phyloP scores from a whole-genome alignment of 2,329 filamentous ascomycete genomes.

The Fusarium sp. region DNA sequence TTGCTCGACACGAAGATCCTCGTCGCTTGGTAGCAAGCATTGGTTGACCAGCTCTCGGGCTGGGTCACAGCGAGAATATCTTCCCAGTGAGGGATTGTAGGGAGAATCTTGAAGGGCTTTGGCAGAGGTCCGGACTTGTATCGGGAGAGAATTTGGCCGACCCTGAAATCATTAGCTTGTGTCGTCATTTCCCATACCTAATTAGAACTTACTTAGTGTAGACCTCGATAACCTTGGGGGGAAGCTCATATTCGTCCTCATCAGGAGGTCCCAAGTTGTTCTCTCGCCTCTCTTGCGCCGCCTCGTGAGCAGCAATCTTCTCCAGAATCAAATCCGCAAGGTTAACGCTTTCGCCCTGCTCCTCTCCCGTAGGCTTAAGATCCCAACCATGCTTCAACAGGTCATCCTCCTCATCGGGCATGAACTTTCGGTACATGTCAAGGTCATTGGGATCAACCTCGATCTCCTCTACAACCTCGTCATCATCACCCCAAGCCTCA shows the following conservation, averaged over 20 bases:
- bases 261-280: constrained; percentile 67
- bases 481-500: constrained; percentile 82
- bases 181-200: too few relatives aligned
- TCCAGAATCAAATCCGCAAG: constrained; percentile 92
- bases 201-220: constrained; percentile 77
- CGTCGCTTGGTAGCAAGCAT: constrained; percentile 87
- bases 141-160: constrained; percentile 87
- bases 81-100: constrained; percentile 90
- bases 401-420: constrained; percentile 78
- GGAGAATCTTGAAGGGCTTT: constrained; percentile 97
- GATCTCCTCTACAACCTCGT: constrained; percentile 75
- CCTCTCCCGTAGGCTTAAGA: constrained; percentile 57
- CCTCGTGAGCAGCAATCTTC: constrained; percentile 93
- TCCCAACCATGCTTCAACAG: constrained; percentile 75
- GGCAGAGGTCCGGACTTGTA: constrained; percentile 97
- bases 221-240: constrained; percentile 91
- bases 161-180: constrained; percentile 58
- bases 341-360: constrained; percentile 73
- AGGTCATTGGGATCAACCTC: constrained; percentile 92
- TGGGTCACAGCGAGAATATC: constrained; percentile 86
- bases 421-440: constrained; percentile 90
- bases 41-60: constrained; percentile 79
- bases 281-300: constrained; percentile 61
- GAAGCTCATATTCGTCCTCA: constrained; percentile 87
- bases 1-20: constrained; percentile 91